Percentiles rank a stretch among this genome's conserved stretches.
These are phyloP conservation scores for Populus trichocarpa DNA, from an alignment of 441 rosid genomes.

Conservation along the genomic window DNA sequence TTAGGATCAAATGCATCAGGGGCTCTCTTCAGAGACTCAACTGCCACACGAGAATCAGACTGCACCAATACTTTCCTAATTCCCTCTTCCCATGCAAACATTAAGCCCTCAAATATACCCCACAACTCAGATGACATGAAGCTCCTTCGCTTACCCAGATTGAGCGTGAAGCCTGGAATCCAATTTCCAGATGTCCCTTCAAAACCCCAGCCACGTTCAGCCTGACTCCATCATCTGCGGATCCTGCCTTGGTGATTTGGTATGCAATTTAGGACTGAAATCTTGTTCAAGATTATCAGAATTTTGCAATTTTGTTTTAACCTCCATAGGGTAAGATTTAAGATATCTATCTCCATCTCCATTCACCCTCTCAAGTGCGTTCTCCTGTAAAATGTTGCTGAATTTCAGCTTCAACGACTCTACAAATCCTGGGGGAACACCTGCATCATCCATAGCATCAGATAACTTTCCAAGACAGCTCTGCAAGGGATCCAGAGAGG, in stretches of 20 bases:
- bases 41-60: conserved; percentile 20
- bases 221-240: conserved; percentile 35
- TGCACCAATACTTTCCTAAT: conserved; percentile 38
- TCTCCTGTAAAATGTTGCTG: background rate
- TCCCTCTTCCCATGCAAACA: conserved; percentile 41
- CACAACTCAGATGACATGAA: conserved; percentile 34
- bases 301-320: conserved; percentile 5
- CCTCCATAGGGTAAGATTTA: background rate
- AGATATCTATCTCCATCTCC: conserved; percentile 5
- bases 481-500: background rate
- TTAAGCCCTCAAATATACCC: conserved; percentile 49
- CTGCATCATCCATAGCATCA: background rate
- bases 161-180: conserved; percentile 39
- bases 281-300: background rate
- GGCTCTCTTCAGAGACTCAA: conserved; percentile 27
- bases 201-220: conserved; percentile 30
- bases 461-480: background rate
- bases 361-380: background rate
- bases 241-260: conserved; percentile 1
- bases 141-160: conserved; percentile 15
- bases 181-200: conserved; percentile 33
- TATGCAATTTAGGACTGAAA: background rate
- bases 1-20: conserved; percentile 17
- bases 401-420: background rate
- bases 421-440: conserved; percentile 14